A percentile compares a stretch with the other conserved stretches of the same genome.
phyloP scores from a whole-genome alignment of 257 asterid genomes.

The Przewalskia tangutica region DNA sequence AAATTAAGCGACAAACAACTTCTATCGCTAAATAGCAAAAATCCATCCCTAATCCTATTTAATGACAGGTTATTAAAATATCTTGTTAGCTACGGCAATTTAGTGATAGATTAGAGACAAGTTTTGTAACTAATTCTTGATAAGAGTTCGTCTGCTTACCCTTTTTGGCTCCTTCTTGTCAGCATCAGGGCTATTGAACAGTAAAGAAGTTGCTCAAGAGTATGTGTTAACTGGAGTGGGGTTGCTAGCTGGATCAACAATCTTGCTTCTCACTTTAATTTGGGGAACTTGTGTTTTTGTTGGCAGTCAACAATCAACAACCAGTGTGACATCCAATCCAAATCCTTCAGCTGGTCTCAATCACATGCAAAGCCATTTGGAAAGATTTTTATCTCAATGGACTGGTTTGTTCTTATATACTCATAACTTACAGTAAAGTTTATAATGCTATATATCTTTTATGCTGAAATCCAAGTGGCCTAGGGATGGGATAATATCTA shows the following conservation, averaged over 20 bases:
- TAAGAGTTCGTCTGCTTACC: no score
- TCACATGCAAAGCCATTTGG: constrained; percentile 8
- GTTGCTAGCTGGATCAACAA: constrained; percentile 62
- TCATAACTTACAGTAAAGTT: neutral
- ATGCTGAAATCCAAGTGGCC: no score
- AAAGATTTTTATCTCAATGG: constrained; percentile 30
- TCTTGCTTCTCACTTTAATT: constrained; percentile 42
- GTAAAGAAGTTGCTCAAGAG: constrained; percentile 41
- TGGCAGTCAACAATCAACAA: constrained; percentile 21
- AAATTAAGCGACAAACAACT: no score
- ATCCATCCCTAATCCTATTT: no score
- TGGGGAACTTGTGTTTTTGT: constrained; percentile 59
- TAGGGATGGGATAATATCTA: no score
- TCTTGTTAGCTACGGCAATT: neutral
- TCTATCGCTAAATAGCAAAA: no score
- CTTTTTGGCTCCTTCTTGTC: neutral
- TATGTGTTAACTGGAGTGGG: constrained; percentile 56
- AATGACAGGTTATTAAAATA: no score
- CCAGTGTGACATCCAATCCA: neutral
- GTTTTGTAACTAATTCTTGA: neutral
- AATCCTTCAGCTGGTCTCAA: constrained; percentile 3
- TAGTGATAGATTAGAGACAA: neutral
- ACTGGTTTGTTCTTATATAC: constrained; percentile 24
- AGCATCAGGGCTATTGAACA: constrained; percentile 59
- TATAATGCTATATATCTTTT: neutral